phyloP scores from a whole-genome alignment of 352 stramenopile species.

The Globisporangium canariense region DNA sequence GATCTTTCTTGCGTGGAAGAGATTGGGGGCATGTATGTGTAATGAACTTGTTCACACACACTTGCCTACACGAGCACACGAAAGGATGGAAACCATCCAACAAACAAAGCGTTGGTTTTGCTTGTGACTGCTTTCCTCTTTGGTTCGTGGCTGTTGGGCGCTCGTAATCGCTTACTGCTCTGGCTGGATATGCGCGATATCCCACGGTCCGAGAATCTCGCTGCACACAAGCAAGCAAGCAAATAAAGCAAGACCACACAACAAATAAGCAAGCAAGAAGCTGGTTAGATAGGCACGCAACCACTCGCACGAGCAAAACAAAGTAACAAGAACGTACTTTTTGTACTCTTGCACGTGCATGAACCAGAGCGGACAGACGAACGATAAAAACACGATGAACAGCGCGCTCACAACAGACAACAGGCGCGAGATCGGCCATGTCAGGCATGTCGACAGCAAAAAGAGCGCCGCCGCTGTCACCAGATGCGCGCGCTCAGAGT shows the following conservation, averaged over 20 bases:
- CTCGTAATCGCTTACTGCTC: slow-evolving; percentile 31
- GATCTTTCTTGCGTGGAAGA: too few species aligned
- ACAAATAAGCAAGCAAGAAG: not conserved
- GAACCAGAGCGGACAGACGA: slow-evolving; percentile 89
- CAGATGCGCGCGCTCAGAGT: slow-evolving; percentile 68
- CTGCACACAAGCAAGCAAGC: slow-evolving; percentile 24
- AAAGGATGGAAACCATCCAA: not conserved
- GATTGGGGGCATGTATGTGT: not conserved
- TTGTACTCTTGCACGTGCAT: slow-evolving; percentile 91
- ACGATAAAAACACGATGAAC: slow-evolving; percentile 78
- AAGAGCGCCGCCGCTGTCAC: slow-evolving; percentile 71
- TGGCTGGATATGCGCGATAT: slow-evolving; percentile 84
- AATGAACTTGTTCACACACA: not conserved
- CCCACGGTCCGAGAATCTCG: slow-evolving; percentile 89
- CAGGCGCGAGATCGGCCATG: slow-evolving; percentile 69
- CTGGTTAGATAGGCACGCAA: not conserved
- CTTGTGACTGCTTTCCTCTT: slow-evolving; percentile 6
- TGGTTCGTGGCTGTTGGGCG: not conserved
- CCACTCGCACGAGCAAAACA: not conserved
- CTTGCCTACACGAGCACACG: not conserved
- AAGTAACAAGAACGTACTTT: slow-evolving; percentile 54
- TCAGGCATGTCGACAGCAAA: slow-evolving; percentile 58
- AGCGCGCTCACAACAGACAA: slow-evolving; percentile 59
- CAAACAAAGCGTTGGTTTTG: not conserved
- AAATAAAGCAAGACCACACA: not conserved